Base-by-base conservation (phyloP, 2,329 filamentous ascomycete genomes). In the Daldinia sp. region DNA sequence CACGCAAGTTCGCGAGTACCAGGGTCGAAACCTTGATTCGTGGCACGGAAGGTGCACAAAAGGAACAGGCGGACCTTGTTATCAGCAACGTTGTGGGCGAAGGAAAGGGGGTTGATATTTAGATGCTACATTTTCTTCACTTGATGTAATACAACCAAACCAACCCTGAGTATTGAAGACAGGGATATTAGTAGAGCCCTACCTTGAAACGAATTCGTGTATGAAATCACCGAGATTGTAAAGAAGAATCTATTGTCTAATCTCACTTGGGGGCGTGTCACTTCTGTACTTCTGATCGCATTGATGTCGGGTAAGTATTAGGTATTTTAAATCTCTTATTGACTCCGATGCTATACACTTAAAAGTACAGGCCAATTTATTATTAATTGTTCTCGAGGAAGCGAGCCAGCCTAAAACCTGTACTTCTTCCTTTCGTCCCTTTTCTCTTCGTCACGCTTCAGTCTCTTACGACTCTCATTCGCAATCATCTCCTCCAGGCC, bases 401-500 rank as follows among this genome's bases (percentile, higher is more conserved):
- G 39, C 15, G 3, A 19, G 21, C 8, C 37, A 34, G 21, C 39
- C 68, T 77, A 84, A 59, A 82, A 83, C 69, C 79, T 78, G 68
- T 84, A 83, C 73, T 84, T 84, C 75, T 83, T 87, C 77, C 80
- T 85, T 81, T 90, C 89, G 67, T 87, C 84, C 72, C 84, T 84
- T 75, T 88, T 88, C 77, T 96, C 93, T 76, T 92, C 89, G 71
- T 97, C 94, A 68, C 91, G 87, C 85, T 94, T 96, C 75, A 94
- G 85, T 75, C 93, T 86, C 85, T 98, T 98, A 68, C 93, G 86
- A 74, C 89, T 93, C 80, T 98, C 95, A 72, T 92, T 90, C 10
- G 93, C 93, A 80, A 99, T 97, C 92, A 99, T 96, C 73, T 97
- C 92, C 72, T 90, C 94, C 58, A 99, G 79, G 74, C 97, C 94